Base-by-base conservation (phyloP, 2,329 filamentous ascomycete genomes). In the Aspergillus alliaceus region DNA sequence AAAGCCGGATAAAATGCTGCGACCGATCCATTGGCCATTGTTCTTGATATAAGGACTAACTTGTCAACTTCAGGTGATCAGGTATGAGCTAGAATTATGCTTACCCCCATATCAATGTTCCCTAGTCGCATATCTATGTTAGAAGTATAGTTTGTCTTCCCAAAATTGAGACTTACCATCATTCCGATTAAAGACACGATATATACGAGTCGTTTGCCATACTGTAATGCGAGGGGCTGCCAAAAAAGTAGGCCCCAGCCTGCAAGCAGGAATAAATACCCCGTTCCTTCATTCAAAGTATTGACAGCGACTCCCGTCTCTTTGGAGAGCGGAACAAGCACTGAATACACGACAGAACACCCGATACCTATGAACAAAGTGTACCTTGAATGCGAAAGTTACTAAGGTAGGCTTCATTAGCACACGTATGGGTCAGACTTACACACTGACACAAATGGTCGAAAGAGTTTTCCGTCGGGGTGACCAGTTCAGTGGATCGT, bases 401-500 rank as follows among this genome's bases (percentile, higher is more conserved):
- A 14, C 22, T 48, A n/a, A 47, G n/a, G 15, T 48, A n/a, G 2
- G 20, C 5, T n/a, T 25, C n/a, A n/a, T 9, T 5, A 67, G n/a
- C 24, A 29, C 15, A 5, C 14, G 22, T 44, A 14, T 7, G 15
- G 40, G 2, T 7, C 9, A 29, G 40, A 27, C 74, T 61, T 54
- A 76, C 59, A 79, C 69, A 60, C 75, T 77, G 51, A 75, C 75
- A 56, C 74, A 78, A 5, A 73, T 66, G 1, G 75, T 76, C 1
- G 77, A 77, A 22, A 79, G 54, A 5, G 73, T 51, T 58, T 80
- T 80, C 39, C 78, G 71, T n/a, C 67, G 62, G 5, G 62, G 67
- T n/a, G 73, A 70, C 78, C 78, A 80, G 47, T 79, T 80, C 49
- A 80, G 64, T 12, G 78, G 78, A 59, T 81, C 79, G 54, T 80